Evolutionary conservation across 2,329 filamentous ascomycete genomes (phyloP).

Genomic region (Nigrospora oryzae): DNA sequence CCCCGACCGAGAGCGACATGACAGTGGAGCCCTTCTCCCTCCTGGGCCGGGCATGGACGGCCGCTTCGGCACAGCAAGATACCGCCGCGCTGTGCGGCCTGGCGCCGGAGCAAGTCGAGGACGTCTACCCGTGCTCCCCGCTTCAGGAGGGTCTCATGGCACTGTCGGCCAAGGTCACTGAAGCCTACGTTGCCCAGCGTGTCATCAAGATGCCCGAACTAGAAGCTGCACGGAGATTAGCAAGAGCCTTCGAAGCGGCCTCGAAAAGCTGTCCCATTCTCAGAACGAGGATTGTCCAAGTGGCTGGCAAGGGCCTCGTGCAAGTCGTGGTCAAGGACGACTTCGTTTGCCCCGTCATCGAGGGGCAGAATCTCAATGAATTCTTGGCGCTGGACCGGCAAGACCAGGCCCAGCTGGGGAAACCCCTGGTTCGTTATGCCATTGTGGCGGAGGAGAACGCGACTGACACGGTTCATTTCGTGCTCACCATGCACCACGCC

Average conservation of each 20-base stretch:
- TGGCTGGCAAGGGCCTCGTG: slow-evolving; percentile 31
- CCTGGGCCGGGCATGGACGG: slow-evolving; percentile 23
- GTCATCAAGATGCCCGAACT: slow-evolving; percentile 31
- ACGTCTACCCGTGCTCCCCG: slow-evolving; percentile 46
- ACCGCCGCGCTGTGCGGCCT: slow-evolving; percentile 31
- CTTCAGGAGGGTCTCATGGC: slow-evolving; percentile 47
- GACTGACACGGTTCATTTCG: slow-evolving; percentile 30
- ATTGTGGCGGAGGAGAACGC: slow-evolving; percentile 11
- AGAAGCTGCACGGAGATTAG: slow-evolving; percentile 17
- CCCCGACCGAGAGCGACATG: slow-evolving; percentile 12
- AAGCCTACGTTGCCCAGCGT: slow-evolving; percentile 43
- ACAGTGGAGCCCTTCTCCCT: slow-evolving; percentile 29
- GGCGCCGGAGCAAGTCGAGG: slow-evolving; percentile 28
- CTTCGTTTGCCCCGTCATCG: slow-evolving; percentile 21
- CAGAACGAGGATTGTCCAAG: slow-evolving; percentile 40
- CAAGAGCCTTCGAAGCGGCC: slow-evolving; percentile 24
- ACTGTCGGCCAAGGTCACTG: slow-evolving; percentile 38
- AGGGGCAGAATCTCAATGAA: slow-evolving; percentile 23
- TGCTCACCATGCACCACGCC: slow-evolving; percentile 47
- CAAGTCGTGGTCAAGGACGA: slow-evolving; percentile 36
- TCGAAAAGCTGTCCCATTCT: slow-evolving; percentile 31
- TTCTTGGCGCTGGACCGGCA: slow-evolving; percentile 32
- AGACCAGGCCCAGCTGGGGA: slow-evolving; percentile 33
- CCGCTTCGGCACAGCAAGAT: slow-evolving; percentile 23
- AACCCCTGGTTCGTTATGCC: slow-evolving; percentile 35